Conservation (phyloP, 139 green algal species). For the Zygnema cylindricum region DNA sequence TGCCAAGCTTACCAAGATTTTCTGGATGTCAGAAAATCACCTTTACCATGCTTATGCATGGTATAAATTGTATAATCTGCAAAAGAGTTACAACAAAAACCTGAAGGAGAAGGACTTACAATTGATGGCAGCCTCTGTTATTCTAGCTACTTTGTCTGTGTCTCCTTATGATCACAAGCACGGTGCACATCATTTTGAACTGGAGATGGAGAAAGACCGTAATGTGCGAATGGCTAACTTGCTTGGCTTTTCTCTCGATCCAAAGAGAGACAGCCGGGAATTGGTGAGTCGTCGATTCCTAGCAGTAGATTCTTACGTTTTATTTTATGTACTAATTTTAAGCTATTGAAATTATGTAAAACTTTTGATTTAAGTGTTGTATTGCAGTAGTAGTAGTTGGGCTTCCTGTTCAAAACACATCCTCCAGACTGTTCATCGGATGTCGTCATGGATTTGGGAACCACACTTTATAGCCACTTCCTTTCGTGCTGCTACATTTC, state of each 20-base stretch:
- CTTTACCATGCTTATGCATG: conserved; percentile 95
- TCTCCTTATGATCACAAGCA: conserved; percentile 83
- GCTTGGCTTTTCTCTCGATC: conserved; percentile 81
- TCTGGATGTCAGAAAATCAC: conserved; percentile 81
- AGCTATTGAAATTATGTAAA: too few species aligned
- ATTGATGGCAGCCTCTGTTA: conserved; percentile 82
- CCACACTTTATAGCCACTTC: too few species aligned
- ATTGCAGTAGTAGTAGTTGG: too few species aligned
- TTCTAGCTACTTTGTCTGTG: conserved; percentile 90
- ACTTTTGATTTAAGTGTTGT: too few species aligned
- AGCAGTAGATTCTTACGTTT: background rate
- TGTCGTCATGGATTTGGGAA: too few species aligned
- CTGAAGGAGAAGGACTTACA: conserved; percentile 76
- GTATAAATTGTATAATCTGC: conserved; percentile 93
- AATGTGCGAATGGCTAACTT: conserved; percentile 91
- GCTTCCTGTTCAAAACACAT: too few species aligned
- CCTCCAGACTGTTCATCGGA: too few species aligned
- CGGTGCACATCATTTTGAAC: conserved; percentile 59
- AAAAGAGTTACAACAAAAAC: conserved; percentile 84
- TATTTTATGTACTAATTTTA: too few species aligned
- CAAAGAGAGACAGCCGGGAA: conserved; percentile 66
- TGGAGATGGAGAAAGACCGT: conserved; percentile 84
- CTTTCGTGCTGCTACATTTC: too few species aligned
- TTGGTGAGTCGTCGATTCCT: conserved; percentile 48
- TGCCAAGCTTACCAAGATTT: conserved; percentile 89